Conservation (phyloP, 2,329 filamentous ascomycete species). For the Dactylellina cionopaga region DNA sequence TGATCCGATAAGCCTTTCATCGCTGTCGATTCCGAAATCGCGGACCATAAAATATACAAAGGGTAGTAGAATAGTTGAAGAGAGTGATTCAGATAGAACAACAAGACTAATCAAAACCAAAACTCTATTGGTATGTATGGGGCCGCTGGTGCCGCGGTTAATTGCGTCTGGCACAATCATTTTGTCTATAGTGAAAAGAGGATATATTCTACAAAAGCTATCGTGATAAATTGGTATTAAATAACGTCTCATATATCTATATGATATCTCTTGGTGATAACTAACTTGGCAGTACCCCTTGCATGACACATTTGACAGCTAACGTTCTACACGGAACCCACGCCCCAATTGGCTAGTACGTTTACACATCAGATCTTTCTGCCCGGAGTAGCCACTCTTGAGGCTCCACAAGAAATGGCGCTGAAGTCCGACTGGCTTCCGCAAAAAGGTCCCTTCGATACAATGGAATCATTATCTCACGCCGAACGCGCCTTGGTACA, state of each 20-base stretch:
- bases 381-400: not conserved
- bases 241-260: too few relatives aligned
- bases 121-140: conserved; percentile 4
- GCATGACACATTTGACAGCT: too few relatives aligned
- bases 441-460: too few relatives aligned
- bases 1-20: conserved; percentile 34
- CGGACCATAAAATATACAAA: conserved; percentile 38
- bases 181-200: too few relatives aligned
- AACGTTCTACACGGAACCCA: not conserved
- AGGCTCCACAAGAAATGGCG: not conserved
- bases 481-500: not conserved
- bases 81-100: conserved; percentile 25
- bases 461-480: not conserved
- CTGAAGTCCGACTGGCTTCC: too few relatives aligned
- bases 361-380: not conserved
- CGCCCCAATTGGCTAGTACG: too few relatives aligned
- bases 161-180: not conserved
- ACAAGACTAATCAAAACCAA: conserved; percentile 16
- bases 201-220: too few relatives aligned
- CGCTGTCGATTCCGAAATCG: conserved; percentile 17
- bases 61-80: conserved; percentile 26
- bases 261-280: too few relatives aligned
- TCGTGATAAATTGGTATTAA: too few relatives aligned
- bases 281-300: not conserved
- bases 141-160: not conserved